Evolutionary conservation across 2,329 filamentous ascomycete genomes (phyloP), one percentile per base, ranked within the genome.

Genomic region (Beauveria bassiana): DNA sequence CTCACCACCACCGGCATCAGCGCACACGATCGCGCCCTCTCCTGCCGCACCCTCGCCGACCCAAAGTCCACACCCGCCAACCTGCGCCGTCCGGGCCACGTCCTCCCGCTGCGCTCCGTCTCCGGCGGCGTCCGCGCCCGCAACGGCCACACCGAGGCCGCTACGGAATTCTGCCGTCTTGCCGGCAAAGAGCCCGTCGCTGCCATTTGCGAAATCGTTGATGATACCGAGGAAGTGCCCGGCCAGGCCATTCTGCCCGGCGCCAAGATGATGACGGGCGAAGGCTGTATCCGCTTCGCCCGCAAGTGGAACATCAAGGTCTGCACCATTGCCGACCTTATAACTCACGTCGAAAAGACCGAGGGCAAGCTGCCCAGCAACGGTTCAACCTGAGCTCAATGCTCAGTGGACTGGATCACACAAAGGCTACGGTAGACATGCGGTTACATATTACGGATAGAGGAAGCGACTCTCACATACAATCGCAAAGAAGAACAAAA

Each of bases 261-360:
- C 22, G 84, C 87, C n/a, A 91, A 89, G 28, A 99, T 99, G 95
- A 87, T 98, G 86, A 79, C 92, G 67, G 86, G 91, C 65, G 91
- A 96, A 77, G 90, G 85, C 43, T 97, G 93, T 77, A 79, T 99
- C 70, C 83, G 81, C 56, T 99, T 99, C 81, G 95, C 92, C 31
- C 86, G 86, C 75, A 86, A 82, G 75, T 98, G 89, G 86, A 92
- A 92, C 5, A 79, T 99, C 68, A 95, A 89, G 79, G 91, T 96
- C 63, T 96, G 93, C 77, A 98, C 95, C 34, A 98, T 99, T 76
- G 92, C 93, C 72, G 92, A 93, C 75, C 75, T 99, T 76, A 88
- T 93, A 31, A 80, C 79, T 62, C 89, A 96, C 73, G 78, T 96
- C 62, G 88, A 95, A 74, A 87, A 86, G 79, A 86, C 81, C 45